phyloP scores from a whole-genome alignment of 768 basidiomycete species.

The Suillus paluster region DNA sequence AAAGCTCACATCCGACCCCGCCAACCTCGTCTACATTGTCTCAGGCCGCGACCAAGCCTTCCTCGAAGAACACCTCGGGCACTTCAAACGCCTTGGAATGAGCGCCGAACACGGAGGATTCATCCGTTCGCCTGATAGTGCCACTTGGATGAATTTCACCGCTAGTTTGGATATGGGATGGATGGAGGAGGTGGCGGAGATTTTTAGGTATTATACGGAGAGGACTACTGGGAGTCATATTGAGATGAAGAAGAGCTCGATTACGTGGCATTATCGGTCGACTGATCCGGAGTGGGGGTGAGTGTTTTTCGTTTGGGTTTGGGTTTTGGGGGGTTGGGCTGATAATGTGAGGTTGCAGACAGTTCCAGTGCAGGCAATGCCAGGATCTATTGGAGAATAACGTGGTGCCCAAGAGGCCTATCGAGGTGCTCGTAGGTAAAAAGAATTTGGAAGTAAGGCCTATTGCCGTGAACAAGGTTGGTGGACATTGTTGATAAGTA shows the following conservation, averaged over 20 bases:
- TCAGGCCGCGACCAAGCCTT: conserved; percentile 94
- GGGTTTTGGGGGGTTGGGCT: neutral
- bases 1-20: conserved; percentile 75
- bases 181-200: conserved; percentile 94
- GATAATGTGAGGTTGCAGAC: conserved; percentile 41
- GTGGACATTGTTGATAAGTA: conserved; percentile 7
- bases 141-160: conserved; percentile 88
- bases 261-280: conserved; percentile 97
- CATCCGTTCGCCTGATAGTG: conserved; percentile 69
- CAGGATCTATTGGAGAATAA: conserved; percentile 96
- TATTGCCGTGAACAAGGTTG: conserved; percentile 89
- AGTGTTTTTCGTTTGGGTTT: conserved; percentile 32
- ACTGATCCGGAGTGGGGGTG: conserved; percentile 96
- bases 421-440: conserved; percentile 97
- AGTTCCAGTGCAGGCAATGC: conserved; percentile 96
- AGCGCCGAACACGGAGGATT: conserved; percentile 97
- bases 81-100: conserved; percentile 82
- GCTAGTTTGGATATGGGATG: conserved; percentile 93
- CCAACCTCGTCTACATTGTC: conserved; percentile 95
- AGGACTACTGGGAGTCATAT: conserved; percentile 95
- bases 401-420: conserved; percentile 88
- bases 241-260: conserved; percentile 95
- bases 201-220: conserved; percentile 97
- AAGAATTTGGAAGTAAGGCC: conserved; percentile 98
- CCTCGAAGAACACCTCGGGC: conserved; percentile 89